A percentile compares a stretch with the other conserved stretches of the same genome.
phyloP scores from a whole-genome alignment of 2,329 filamentous ascomycete species.

The Cryphonectria nitschkei region DNA sequence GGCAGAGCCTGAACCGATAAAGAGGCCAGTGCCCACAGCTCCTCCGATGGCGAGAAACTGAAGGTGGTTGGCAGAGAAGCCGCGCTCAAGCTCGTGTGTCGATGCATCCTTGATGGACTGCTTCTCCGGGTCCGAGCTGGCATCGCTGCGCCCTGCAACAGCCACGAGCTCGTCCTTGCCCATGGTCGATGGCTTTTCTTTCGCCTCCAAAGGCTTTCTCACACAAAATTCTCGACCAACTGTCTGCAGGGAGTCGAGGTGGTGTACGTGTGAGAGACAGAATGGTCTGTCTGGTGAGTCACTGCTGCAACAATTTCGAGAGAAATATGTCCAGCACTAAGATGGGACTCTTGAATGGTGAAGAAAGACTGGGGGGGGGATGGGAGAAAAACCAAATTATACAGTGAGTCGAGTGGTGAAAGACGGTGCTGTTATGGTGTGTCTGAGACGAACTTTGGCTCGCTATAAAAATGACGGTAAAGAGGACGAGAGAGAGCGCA shows the following conservation, averaged over 20 bases:
- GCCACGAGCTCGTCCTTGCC: slow-evolving; percentile 23
- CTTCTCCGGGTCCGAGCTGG: slow-evolving; percentile 27
- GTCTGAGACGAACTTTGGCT: neutral
- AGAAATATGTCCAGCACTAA: neutral
- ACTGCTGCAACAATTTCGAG: neutral
- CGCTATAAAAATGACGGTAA: neutral
- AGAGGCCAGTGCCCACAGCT: slow-evolving; percentile 52
- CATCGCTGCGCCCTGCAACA: slow-evolving; percentile 22
- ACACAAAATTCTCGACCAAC: neutral
- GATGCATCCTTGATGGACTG: slow-evolving; percentile 23
- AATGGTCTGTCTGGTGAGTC: slow-evolving; percentile 9
- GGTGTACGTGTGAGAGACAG: neutral
- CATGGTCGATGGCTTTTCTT: slow-evolving; percentile 10
- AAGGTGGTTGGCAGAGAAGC: slow-evolving; percentile 43
- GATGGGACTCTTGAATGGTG: neutral
- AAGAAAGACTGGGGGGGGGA: neutral
- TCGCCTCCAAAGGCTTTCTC: neutral
- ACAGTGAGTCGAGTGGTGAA: neutral
- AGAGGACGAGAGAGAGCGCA: neutral
- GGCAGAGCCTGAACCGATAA: slow-evolving; percentile 64
- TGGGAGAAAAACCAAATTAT: neutral
- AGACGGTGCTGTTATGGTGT: neutral
- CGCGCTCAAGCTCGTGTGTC: slow-evolving; percentile 28
- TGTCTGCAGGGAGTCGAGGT: neutral
- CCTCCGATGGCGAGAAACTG: slow-evolving; percentile 50